Evolutionary conservation across 2,329 filamentous ascomycete genomes (phyloP).

Genomic region (Penicillium expansum): DNA sequence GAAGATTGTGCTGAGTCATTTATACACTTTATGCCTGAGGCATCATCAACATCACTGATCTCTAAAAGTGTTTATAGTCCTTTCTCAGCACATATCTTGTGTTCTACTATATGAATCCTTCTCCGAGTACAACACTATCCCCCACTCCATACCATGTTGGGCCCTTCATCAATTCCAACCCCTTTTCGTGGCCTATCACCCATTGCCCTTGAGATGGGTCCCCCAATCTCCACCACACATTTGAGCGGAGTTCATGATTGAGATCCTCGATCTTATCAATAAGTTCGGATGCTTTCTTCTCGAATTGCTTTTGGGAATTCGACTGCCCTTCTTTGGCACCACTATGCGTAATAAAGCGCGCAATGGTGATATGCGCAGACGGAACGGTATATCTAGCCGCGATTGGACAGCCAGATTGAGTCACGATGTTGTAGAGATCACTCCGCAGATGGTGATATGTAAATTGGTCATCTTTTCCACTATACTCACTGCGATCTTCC

Average conservation of each 20-base stretch:
- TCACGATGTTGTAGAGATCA: conserved; percentile 66
- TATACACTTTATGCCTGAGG: conserved; percentile 1
- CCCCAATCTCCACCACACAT: conserved; percentile 62
- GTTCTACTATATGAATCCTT: conserved; percentile 43
- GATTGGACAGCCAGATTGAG: conserved; percentile 64
- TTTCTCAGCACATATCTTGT: background rate
- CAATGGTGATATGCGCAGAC: conserved; percentile 85
- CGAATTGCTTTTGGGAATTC: conserved; percentile 34
- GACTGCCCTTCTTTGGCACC: conserved; percentile 48
- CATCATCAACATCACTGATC: background rate
- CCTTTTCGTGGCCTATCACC: conserved; percentile 82
- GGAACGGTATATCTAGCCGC: conserved; percentile 82
- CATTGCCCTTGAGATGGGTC: conserved; percentile 63
- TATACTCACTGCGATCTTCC: conserved; percentile 37
- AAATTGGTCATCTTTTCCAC: conserved; percentile 59
- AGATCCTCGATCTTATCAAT: conserved; percentile 69
- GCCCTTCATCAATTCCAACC: conserved; percentile 72
- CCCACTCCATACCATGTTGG: conserved; percentile 86
- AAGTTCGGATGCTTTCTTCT: conserved; percentile 60
- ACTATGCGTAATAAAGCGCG: conserved; percentile 67
- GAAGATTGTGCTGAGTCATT: conserved; percentile 20
- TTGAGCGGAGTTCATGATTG: conserved; percentile 69
- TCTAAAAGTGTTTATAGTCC: background rate
- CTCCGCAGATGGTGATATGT: conserved; percentile 88
- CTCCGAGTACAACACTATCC: conserved; percentile 59